A percentile compares a stretch with the other conserved stretches of the same genome.
phyloP scores from a whole-genome alignment of 768 basidiomycete genomes.

The Leccinum sublutescens region DNA sequence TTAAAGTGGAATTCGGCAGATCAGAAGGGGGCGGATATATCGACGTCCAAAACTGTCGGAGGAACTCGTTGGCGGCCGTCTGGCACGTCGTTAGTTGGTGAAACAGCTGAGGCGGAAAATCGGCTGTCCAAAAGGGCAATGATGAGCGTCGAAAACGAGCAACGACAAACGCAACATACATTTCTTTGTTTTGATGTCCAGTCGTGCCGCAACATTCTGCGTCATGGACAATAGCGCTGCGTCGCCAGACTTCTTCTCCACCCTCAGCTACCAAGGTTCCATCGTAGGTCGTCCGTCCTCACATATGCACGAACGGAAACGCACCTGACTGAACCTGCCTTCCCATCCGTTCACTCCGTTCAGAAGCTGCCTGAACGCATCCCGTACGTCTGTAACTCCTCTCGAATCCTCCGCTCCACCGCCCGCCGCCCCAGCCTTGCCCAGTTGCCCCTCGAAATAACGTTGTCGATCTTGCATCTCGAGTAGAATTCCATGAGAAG shows the following conservation, averaged over 20 bases:
- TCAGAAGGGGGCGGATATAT: conserved; percentile 75
- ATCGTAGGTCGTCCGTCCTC: background rate
- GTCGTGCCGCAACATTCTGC: conserved; percentile 67
- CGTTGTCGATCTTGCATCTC: conserved; percentile 86
- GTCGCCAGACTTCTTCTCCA: conserved; percentile 68
- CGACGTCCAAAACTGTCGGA: conserved; percentile 93
- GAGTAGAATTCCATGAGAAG: conserved; percentile 67
- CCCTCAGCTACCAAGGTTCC: conserved; percentile 47
- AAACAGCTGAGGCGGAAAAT: conserved; percentile 76
- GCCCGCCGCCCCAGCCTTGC: conserved; percentile 19
- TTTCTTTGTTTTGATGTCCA: conserved; percentile 65
- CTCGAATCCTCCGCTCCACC: conserved; percentile 9
- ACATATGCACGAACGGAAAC: conserved; percentile 4
- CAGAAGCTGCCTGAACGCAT: conserved; percentile 48
- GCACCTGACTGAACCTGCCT: conserved; percentile 53
- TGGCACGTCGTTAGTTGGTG: conserved; percentile 87
- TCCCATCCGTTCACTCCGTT: conserved; percentile 57
- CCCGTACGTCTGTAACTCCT: conserved; percentile 43
- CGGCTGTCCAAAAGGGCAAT: conserved; percentile 44
- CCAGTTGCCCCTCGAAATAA: conserved; percentile 72
- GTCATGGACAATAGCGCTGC: conserved; percentile 74
- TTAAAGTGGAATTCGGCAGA: conserved; percentile 32
- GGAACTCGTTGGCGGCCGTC: conserved; percentile 91
- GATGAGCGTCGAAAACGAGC: background rate
- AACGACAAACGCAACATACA: conserved; percentile 40